Conservation (phyloP, 768 basidiomycete species). For the Botryobasidium botryosum region DNA sequence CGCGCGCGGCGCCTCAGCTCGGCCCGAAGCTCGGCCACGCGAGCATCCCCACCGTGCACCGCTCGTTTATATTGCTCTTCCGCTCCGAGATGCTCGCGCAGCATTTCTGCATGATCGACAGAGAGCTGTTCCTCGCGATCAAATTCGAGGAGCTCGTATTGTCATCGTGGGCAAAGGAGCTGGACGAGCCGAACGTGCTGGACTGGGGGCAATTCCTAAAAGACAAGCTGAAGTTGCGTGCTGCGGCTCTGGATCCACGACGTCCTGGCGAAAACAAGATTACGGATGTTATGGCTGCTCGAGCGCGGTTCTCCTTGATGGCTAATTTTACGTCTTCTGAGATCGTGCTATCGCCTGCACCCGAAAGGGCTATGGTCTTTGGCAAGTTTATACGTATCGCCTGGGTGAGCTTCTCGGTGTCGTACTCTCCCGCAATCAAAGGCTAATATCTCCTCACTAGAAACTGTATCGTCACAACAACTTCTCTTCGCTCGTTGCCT, state of each 20-base stretch:
- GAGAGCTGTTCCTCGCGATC: conserved; percentile 68
- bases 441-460: conserved; percentile 25
- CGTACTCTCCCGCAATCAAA: background rate
- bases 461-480: conserved; percentile 66
- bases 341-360: conserved; percentile 54
- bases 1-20: no score
- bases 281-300: conserved; percentile 56
- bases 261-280: conserved; percentile 25
- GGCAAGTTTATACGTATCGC: conserved; percentile 75
- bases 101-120: conserved; percentile 77
- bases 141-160: conserved; percentile 80
- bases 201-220: conserved; percentile 77
- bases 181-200: conserved; percentile 30
- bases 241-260: conserved; percentile 7
- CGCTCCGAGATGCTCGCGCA: conserved; percentile 47
- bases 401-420: conserved; percentile 36
- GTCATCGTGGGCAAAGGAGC: conserved; percentile 18
- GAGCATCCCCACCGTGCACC: conserved; percentile 28
- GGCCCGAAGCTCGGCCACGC: background rate
- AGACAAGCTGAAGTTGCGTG: conserved; percentile 50
- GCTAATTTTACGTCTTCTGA: conserved; percentile 69
- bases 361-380: conserved; percentile 46
- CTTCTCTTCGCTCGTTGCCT: conserved; percentile 62
- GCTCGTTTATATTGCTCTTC: conserved; percentile 53
- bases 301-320: conserved; percentile 73